Evolutionary conservation across 2,329 filamentous ascomycete species (phyloP).

Genomic region (Colletotrichum gigasporum): DNA sequence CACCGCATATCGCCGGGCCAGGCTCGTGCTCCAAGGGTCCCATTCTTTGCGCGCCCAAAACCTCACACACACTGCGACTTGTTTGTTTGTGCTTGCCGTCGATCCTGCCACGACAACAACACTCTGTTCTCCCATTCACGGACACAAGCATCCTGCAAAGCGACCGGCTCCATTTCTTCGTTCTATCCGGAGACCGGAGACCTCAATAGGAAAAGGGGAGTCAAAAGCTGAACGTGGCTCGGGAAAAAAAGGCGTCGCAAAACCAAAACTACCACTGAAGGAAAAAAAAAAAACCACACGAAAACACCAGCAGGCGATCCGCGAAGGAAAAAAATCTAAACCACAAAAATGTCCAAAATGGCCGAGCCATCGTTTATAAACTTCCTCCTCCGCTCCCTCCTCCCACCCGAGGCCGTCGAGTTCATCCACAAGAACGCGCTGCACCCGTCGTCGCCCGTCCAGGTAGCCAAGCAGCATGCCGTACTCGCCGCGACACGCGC

Average conservation of each 20-base stretch:
- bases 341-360: slow-evolving; percentile 35
- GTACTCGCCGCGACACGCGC: slow-evolving; percentile 39
- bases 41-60: not conserved
- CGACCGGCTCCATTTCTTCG: no score
- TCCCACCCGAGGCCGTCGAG: slow-evolving; percentile 55
- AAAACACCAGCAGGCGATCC: not conserved
- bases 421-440: slow-evolving; percentile 58
- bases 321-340: not conserved
- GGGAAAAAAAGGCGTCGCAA: no score
- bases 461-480: slow-evolving; percentile 48
- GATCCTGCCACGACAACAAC: not conserved
- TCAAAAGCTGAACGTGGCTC: no score
- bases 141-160: no score
- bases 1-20: slow-evolving; percentile 14
- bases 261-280: no score
- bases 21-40: slow-evolving; percentile 15
- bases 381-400: slow-evolving; percentile 48
- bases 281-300: not conserved
- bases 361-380: slow-evolving; percentile 42
- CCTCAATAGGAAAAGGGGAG: no score
- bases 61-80: not conserved
- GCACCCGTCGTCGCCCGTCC: slow-evolving; percentile 55
- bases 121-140: not conserved
- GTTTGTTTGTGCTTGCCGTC: not conserved
- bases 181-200: no score